A percentile compares a stretch with the other conserved stretches of the same genome.
phyloP scores from a whole-genome alignment of 1,284 basidiomycete species.

The Boletus sp. region DNA sequence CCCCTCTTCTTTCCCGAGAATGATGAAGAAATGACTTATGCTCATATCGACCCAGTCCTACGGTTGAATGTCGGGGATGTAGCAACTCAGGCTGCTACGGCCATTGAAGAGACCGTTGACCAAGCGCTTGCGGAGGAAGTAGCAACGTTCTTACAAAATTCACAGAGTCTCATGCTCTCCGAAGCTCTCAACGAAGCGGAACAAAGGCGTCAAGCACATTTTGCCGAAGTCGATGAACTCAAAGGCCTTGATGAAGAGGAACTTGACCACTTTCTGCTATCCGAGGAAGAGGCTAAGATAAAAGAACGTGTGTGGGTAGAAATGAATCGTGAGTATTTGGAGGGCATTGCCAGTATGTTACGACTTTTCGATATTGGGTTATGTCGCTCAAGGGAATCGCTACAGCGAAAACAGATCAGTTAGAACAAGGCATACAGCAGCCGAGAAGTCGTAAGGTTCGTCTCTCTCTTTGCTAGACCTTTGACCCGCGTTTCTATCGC shows the following conservation, averaged over 20 bases:
- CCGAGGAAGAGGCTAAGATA: slow-evolving; percentile 81
- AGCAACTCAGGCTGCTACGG: slow-evolving; percentile 18
- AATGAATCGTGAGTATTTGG: slow-evolving; percentile 90
- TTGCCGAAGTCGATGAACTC: slow-evolving; percentile 59
- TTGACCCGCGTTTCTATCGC: slow-evolving; percentile 6
- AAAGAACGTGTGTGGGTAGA: slow-evolving; percentile 98
- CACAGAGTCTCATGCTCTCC: slow-evolving; percentile 51
- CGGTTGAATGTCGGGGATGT: slow-evolving; percentile 29
- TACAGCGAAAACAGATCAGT: slow-evolving; percentile 66
- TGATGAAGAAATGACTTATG: slow-evolving; percentile 39
- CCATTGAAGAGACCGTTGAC: slow-evolving; percentile 47
- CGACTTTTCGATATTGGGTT: slow-evolving; percentile 6
- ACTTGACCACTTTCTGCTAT: slow-evolving; percentile 81
- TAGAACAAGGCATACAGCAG: slow-evolving; percentile 42
- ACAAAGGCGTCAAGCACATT: slow-evolving; percentile 50
- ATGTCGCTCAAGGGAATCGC: slow-evolving; percentile 42
- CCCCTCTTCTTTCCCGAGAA: slow-evolving; percentile 43
- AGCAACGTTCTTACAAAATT: slow-evolving; percentile 54
- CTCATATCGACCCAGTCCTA: slow-evolving; percentile 58
- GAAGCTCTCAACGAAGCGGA: slow-evolving; percentile 64
- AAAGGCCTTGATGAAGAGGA: slow-evolving; percentile 89
- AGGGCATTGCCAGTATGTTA: slow-evolving; percentile 77
- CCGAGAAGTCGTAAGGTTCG: slow-evolving; percentile 73
- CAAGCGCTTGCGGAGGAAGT: slow-evolving; percentile 63
- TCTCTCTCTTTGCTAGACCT: slow-evolving; percentile 36